A percentile compares a stretch with the other conserved stretches of the same genome.
Conservation (phyloP, 2,329 filamentous ascomycete species). For the Neobulgaria alba region DNA sequence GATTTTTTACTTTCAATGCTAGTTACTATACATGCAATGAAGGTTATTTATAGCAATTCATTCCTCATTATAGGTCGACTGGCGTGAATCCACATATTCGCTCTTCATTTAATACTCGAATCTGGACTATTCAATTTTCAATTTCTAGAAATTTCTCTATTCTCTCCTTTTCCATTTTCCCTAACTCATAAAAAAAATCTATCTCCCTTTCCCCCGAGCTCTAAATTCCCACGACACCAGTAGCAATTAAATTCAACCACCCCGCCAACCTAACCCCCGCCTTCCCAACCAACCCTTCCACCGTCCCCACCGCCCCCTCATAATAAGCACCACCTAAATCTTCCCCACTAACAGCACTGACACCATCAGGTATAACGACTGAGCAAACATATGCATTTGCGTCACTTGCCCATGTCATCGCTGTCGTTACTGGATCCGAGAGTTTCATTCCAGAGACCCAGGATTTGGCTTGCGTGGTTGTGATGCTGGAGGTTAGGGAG, state of each 20-base stretch:
- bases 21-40: too few species aligned
- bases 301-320: conserved; percentile 48
- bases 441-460: conserved; percentile 18
- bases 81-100: too few species aligned
- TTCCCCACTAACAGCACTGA: conserved; percentile 43
- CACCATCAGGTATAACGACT: conserved; percentile 52
- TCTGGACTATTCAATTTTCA: too few species aligned
- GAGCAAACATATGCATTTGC: conserved; percentile 54
- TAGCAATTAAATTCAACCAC: conserved; percentile 57
- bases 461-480: conserved; percentile 20
- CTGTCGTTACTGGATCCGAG: conserved; percentile 22
- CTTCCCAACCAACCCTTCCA: conserved; percentile 58
- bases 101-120: too few species aligned
- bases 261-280: conserved; percentile 60
- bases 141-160: too few species aligned
- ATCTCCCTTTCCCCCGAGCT: too few species aligned
- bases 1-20: too few species aligned
- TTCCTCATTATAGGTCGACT: too few species aligned
- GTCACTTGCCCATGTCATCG: conserved; percentile 56
- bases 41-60: too few species aligned
- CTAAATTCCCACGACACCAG: conserved; percentile 5
- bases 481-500: conserved; percentile 46
- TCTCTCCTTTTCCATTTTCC: too few species aligned
- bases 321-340: conserved; percentile 58
- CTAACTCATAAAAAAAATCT: too few species aligned